A percentile compares a stretch with the other conserved stretches of the same genome.
Evolutionary conservation across 2,329 filamentous ascomycete species (phyloP).

Genomic region (Trichoderma sp.): DNA sequence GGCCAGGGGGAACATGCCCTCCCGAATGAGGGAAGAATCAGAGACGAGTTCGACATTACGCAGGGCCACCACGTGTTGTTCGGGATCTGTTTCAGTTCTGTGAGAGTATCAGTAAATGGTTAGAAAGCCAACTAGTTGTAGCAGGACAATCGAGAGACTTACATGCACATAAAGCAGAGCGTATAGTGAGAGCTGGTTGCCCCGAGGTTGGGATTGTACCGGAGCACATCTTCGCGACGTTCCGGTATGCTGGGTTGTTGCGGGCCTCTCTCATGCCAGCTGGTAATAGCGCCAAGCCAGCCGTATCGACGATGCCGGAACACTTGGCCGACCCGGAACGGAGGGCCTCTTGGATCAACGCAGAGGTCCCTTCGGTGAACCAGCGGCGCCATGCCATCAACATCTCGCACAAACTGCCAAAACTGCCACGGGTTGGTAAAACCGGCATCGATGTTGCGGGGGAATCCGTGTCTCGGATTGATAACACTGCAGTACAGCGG

Average conservation of each 20-base stretch:
- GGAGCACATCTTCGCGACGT: background rate
- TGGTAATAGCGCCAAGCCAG: constrained; percentile 78
- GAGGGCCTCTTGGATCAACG: constrained; percentile 24
- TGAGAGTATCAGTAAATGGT: background rate
- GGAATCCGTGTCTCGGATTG: constrained; percentile 29
- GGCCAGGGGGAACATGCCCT: constrained; percentile 63
- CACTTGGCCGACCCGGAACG: constrained; percentile 73
- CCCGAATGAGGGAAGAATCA: constrained; percentile 46
- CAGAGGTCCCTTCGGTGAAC: constrained; percentile 29
- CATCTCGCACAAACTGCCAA: constrained; percentile 38
- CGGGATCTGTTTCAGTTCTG: constrained; percentile 34
- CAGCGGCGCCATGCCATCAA: constrained; percentile 42
- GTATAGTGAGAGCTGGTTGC: constrained; percentile 22
- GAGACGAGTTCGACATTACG: constrained; percentile 71
- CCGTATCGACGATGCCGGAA: constrained; percentile 78
- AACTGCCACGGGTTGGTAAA: constrained; percentile 33
- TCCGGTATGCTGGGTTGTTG: constrained; percentile 18
- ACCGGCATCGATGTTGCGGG: constrained; percentile 27
- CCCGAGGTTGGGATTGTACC: background rate
- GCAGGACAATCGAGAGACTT: constrained; percentile 40
- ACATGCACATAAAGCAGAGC: constrained; percentile 82
- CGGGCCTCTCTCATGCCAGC: constrained; percentile 65
- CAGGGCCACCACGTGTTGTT: constrained; percentile 50
- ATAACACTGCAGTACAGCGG: constrained; percentile 55
- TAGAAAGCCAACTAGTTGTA: accelerated